Conservation (phyloP, 768 basidiomycete genomes). For the Hypholoma sublateritium region DNA sequence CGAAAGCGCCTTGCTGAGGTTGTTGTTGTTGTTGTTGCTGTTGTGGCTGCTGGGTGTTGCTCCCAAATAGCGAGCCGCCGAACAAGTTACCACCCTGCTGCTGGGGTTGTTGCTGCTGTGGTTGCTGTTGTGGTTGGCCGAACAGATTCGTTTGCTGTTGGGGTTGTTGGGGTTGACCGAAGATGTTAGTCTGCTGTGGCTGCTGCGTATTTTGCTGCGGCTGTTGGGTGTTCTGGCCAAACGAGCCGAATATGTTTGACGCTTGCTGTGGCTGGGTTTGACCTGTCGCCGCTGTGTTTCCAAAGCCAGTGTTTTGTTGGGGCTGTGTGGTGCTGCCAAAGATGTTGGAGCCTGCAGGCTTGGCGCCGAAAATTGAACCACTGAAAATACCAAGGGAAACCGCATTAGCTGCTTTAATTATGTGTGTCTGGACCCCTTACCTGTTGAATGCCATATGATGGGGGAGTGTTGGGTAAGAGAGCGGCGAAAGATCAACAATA, state of each 20-base stretch:
- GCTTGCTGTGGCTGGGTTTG: slow-evolving; percentile 1
- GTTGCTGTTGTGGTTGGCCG: slow-evolving; percentile 14
- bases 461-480: neutral
- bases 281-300: slow-evolving; percentile 12
- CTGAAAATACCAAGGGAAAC: slow-evolving; percentile 4
- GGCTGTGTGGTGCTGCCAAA: slow-evolving; percentile 35
- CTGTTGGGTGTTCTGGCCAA: slow-evolving; percentile 26
- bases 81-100: slow-evolving; percentile 11
- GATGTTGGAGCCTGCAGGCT: slow-evolving; percentile 29
- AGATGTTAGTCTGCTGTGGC: slow-evolving; percentile 2
- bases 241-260: slow-evolving; percentile 17
- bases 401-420: neutral
- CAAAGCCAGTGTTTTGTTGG: slow-evolving; percentile 26
- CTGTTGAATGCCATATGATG: slow-evolving; percentile 20
- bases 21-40: slow-evolving; percentile 14
- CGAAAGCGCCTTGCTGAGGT: slow-evolving; percentile 16
- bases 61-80: slow-evolving; percentile 23
- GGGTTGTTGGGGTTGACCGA: slow-evolving; percentile 21
- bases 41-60: slow-evolving; percentile 4
- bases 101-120: slow-evolving; percentile 17
- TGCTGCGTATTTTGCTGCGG: slow-evolving; percentile 21
- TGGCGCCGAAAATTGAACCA: slow-evolving; percentile 39
- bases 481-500: neutral
- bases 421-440: slow-evolving; percentile 1
- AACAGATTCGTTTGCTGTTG: slow-evolving; percentile 17